These are phyloP conservation scores for Neoscytalidium dimidiatum DNA, from an alignment of 2,329 filamentous ascomycete genomes.

Conservation along the genomic window DNA sequence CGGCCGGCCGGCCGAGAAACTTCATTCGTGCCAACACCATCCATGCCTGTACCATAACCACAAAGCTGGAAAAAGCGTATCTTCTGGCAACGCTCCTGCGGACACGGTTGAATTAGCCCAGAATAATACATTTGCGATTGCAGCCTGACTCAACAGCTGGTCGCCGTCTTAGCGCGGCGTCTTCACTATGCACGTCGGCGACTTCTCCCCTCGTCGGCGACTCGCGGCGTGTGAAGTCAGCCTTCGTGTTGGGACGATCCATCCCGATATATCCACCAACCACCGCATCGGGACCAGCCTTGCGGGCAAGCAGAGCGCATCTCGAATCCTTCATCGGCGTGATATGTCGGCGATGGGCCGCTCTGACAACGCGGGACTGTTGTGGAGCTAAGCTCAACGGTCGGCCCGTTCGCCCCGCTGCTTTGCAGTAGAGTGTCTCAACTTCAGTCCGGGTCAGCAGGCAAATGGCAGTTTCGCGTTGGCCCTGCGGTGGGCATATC, in stretches of 20 bases:
- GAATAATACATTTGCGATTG: not conserved
- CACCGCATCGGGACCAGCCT: not conserved
- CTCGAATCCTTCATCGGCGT: not conserved
- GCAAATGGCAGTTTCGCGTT: not conserved
- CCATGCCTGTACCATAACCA: conserved; percentile 2
- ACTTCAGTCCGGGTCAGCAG: not conserved
- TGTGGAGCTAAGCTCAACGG: not conserved
- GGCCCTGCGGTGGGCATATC: not conserved
- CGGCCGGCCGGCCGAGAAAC: conserved; percentile 5
- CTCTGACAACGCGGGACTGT: not conserved
- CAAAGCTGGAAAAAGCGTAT: conserved; percentile 10
- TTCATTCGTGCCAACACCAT: conserved; percentile 1
- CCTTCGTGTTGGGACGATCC: not conserved
- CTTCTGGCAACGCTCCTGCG: not conserved
- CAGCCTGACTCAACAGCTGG: not conserved
- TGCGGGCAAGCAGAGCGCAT: not conserved
- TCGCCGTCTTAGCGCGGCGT: not conserved
- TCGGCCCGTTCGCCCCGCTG: conserved; percentile 8
- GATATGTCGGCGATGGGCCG: not conserved
- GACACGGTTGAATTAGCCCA: not conserved
- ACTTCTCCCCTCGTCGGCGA: not conserved
- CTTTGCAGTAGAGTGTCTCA: conserved; percentile 7
- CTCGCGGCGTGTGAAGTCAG: not conserved
- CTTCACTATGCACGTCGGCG: not conserved
- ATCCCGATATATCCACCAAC: not conserved